Evolutionary conservation across 331 rosid species (phyloP).

Genomic region (Quercus tomentella): DNA sequence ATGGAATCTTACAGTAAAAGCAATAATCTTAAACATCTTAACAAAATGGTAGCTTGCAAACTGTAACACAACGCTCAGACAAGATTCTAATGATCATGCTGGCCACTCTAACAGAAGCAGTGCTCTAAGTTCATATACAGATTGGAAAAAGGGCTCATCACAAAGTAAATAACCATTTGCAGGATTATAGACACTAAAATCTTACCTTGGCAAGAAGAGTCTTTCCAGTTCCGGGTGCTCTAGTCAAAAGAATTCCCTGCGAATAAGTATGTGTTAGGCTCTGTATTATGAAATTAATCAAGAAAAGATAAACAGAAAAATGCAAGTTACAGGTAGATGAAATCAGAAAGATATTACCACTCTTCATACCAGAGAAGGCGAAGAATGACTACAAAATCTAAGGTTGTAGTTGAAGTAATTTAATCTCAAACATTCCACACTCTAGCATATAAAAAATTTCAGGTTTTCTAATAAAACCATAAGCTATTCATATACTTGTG

Average conservation of each 20-base stretch:
- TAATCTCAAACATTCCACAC: no score
- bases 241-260: slow-evolving; percentile 98
- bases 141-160: background rate
- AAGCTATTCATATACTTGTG: no score
- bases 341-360: background rate
- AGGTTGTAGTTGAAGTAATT: no score
- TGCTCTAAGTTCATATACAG: background rate
- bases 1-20: background rate
- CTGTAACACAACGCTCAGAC: background rate
- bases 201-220: slow-evolving; percentile 93
- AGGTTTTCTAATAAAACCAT: no score
- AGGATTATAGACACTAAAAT: slow-evolving; percentile 4
- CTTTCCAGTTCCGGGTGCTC: slow-evolving; percentile 98
- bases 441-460: no score
- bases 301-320: slow-evolving; percentile 4
- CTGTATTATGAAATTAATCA: slow-evolving; percentile 15
- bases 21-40: background rate
- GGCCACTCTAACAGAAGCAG: slow-evolving; percentile 4
- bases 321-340: slow-evolving; percentile 6
- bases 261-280: slow-evolving; percentile 31
- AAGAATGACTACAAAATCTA: no score
- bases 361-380: no score
- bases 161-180: background rate
- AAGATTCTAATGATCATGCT: slow-evolving; percentile 16
- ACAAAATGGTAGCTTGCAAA: background rate